Evolutionary conservation across 78 protist species (phyloP).

Genomic region (Salpingoeca rosetta): DNA sequence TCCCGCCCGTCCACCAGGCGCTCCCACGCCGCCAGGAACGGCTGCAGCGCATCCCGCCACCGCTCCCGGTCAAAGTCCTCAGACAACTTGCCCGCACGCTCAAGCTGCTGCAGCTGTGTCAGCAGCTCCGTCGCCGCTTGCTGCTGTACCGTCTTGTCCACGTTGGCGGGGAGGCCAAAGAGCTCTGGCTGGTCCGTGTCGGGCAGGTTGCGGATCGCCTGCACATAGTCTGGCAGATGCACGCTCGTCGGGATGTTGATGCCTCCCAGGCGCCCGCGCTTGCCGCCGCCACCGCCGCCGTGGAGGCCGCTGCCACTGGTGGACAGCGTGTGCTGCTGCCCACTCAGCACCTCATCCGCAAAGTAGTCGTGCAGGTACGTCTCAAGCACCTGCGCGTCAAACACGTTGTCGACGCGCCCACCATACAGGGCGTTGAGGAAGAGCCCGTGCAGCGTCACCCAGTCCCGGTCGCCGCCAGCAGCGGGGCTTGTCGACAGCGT

Average conservation of each 20-base stretch:
- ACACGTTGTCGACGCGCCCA: slow-evolving; percentile 55
- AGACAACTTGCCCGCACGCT: background rate
- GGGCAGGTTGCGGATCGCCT: slow-evolving; percentile 22
- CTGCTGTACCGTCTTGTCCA: slow-evolving; percentile 42
- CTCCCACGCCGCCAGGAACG: slow-evolving; percentile 20
- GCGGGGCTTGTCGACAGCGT: too few species aligned
- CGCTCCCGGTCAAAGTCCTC: slow-evolving; percentile 11
- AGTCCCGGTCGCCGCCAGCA: slow-evolving; percentile 16
- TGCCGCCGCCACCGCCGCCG: background rate
- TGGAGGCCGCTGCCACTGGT: background rate
- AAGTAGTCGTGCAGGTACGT: slow-evolving; percentile 50
- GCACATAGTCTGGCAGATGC: background rate
- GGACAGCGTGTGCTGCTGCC: too few species aligned
- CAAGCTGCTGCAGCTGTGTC: slow-evolving; percentile 10
- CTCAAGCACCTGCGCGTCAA: slow-evolving; percentile 47
- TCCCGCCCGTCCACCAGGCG: background rate
- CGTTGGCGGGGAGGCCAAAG: slow-evolving; percentile 70
- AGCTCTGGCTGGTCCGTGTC: slow-evolving; percentile 45
- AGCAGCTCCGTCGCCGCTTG: background rate
- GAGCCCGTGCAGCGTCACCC: slow-evolving; percentile 53
- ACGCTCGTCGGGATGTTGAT: slow-evolving; percentile 3
- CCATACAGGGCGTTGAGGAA: slow-evolving; percentile 60
- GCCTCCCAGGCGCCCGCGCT: background rate
- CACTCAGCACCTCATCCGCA: slow-evolving; percentile 1
- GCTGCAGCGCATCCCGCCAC: slow-evolving; percentile 24